These are phyloP conservation scores for Trichothecium roseum DNA, from an alignment of 2,329 filamentous ascomycete species.

Conservation along the genomic window DNA sequence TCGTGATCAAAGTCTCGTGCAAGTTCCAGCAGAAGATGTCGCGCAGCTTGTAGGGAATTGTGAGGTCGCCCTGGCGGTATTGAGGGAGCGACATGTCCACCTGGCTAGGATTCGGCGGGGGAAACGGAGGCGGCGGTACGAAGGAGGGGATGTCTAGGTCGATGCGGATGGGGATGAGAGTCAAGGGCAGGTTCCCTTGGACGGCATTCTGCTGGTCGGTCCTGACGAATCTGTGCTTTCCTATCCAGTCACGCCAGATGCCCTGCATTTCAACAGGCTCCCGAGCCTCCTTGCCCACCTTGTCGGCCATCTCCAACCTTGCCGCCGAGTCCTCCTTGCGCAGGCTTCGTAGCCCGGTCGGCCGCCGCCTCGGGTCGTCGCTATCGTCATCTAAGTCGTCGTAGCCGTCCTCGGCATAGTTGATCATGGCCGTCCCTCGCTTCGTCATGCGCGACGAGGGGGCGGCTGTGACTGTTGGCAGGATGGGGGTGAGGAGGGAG, in stretches of 20 bases:
- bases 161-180: conserved; percentile 89
- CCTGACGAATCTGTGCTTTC: conserved; percentile 49
- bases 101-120: conserved; percentile 48
- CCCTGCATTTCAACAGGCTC: conserved; percentile 76
- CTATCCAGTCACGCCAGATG: conserved; percentile 94
- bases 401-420: conserved; percentile 94
- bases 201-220: conserved; percentile 51
- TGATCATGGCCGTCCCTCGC: conserved; percentile 90
- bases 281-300: conserved; percentile 72
- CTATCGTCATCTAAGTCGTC: conserved; percentile 69
- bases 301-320: conserved; percentile 56
- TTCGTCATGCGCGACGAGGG: conserved; percentile 77
- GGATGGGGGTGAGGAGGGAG: conserved; percentile 76
- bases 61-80: conserved; percentile 69
- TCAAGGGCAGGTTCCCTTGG: conserved; percentile 71
- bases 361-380: conserved; percentile 64
- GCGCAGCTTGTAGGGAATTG: conserved; percentile 77
- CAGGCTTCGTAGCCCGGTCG: conserved; percentile 74
- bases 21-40: conserved; percentile 98
- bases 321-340: conserved; percentile 62
- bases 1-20: conserved; percentile 86
- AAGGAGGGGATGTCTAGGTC: conserved; percentile 84
- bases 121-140: conserved; percentile 50
- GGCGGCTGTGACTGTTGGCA: conserved; percentile 55
- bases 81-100: conserved; percentile 66